Percentiles rank a stretch among this genome's conserved stretches.
These are phyloP conservation scores for Saturnispora zaruensis DNA, from an alignment of 805 yeast species.

Conservation along the genomic window DNA sequence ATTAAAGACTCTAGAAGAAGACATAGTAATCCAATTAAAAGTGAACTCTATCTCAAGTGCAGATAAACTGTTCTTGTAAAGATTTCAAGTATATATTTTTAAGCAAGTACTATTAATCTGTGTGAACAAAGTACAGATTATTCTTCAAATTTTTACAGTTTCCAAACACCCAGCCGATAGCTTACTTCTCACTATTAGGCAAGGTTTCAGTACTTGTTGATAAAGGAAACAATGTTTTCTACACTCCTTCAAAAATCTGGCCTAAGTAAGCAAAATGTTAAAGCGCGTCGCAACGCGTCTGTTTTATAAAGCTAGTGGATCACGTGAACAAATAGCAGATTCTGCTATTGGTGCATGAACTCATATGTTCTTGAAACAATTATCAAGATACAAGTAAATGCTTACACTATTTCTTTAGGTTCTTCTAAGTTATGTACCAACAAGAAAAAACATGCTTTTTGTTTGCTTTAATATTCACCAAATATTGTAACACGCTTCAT, in stretches of 20 bases:
- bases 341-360: not conserved
- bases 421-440: no score
- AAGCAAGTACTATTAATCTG: not conserved
- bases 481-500: no score
- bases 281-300: not conserved
- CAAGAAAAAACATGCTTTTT: no score
- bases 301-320: not conserved
- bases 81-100: not conserved
- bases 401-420: no score
- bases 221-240: not conserved
- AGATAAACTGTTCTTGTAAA: not conserved
- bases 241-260: not conserved
- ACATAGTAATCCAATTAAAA: not conserved
- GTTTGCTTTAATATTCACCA: no score
- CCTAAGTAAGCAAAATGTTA: not conserved
- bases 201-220: not conserved
- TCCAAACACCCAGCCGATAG: not conserved
- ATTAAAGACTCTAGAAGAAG: not conserved
- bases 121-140: not conserved
- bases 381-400: no score
- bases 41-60: not conserved
- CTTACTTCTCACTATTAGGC: not conserved
- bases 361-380: no score
- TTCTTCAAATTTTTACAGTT: not conserved
- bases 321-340: not conserved